Percentiles rank a stretch among this genome's conserved stretches.
phyloP scores from a whole-genome alignment of 805 yeast genomes.

The Ogataea trehaloabstinens region DNA sequence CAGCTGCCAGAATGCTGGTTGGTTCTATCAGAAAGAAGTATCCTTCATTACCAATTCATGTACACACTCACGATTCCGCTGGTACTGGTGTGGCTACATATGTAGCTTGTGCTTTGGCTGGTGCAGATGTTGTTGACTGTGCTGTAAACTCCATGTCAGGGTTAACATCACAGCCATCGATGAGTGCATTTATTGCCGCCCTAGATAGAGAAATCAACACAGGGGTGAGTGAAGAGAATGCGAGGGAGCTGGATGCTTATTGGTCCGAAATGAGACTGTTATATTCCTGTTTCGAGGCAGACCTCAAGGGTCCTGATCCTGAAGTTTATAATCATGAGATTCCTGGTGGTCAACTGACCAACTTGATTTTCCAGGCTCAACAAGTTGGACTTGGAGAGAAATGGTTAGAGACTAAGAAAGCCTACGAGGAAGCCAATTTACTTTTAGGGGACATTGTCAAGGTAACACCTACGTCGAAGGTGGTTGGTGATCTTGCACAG shows the following conservation, averaged over 20 bases:
- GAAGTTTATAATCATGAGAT: slow-evolving; percentile 98
- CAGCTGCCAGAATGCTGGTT: slow-evolving; percentile 82
- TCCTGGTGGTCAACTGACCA: slow-evolving; percentile 99
- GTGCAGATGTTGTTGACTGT: slow-evolving; percentile 98
- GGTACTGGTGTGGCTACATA: slow-evolving; percentile 98
- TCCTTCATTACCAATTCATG: slow-evolving; percentile 96
- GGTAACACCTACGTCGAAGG: slow-evolving; percentile 99
- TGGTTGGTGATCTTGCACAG: slow-evolving; percentile 99
- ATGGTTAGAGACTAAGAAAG: slow-evolving; percentile 95
- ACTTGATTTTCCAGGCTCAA: slow-evolving; percentile 97
- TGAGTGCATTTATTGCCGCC: slow-evolving; percentile 89
- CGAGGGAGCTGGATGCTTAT: slow-evolving; percentile 85
- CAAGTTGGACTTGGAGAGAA: slow-evolving; percentile 96
- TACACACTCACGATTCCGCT: slow-evolving; percentile 98
- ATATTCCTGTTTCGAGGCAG: slow-evolving; percentile 97
- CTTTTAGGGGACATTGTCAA: slow-evolving; percentile 95
- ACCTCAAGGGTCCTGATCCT: slow-evolving; percentile 98
- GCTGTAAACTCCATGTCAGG: slow-evolving; percentile 98
- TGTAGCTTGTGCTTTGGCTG: slow-evolving; percentile 91
- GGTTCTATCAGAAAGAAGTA: slow-evolving; percentile 78
- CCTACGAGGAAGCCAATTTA: slow-evolving; percentile 87
- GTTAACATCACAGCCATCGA: slow-evolving; percentile 96
- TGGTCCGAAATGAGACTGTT: slow-evolving; percentile 99
- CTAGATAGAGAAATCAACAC: slow-evolving; percentile 82
- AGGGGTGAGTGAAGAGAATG: slow-evolving; percentile 62